phyloP scores from a whole-genome alignment of 2,329 filamentous ascomycete species.

The Aspergillus flavus region DNA sequence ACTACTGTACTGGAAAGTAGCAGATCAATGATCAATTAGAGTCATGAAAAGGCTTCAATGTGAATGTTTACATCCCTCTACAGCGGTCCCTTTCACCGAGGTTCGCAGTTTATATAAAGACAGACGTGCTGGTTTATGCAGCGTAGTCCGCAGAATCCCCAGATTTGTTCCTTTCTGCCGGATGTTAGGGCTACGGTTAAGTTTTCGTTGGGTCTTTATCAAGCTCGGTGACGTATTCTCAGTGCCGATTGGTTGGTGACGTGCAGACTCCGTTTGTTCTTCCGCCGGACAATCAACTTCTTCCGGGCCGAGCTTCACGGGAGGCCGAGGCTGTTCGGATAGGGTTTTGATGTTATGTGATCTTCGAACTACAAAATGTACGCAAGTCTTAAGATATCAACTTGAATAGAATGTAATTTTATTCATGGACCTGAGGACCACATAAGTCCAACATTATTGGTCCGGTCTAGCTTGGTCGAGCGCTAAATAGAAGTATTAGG shows the following conservation, averaged over 20 bases:
- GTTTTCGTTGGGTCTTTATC: background rate
- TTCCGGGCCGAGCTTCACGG: background rate
- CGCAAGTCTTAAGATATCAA: background rate
- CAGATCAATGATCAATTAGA: background rate
- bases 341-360: background rate
- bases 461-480: background rate
- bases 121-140: conserved; percentile 46
- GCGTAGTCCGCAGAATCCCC: conserved; percentile 46
- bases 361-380: background rate
- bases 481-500: conserved; percentile 6
- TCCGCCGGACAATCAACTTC: background rate
- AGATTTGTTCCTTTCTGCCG: conserved; percentile 22
- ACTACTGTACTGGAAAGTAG: background rate
- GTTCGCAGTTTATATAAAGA: conserved; percentile 15
- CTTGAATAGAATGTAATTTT: background rate
- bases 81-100: background rate
- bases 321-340: background rate
- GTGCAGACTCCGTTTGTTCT: background rate
- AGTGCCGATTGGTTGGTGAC: background rate
- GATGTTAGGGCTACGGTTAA: conserved; percentile 8
- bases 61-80: background rate
- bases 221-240: conserved; percentile 1
- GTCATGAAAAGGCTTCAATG: conserved; percentile 1
- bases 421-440: background rate
- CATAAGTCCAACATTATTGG: background rate